Evolutionary conservation across 225 moss, liverwort and hornwort genomes (phyloP), one percentile per base, ranked within the genome.

Genomic region (Marchantia paleacea): DNA sequence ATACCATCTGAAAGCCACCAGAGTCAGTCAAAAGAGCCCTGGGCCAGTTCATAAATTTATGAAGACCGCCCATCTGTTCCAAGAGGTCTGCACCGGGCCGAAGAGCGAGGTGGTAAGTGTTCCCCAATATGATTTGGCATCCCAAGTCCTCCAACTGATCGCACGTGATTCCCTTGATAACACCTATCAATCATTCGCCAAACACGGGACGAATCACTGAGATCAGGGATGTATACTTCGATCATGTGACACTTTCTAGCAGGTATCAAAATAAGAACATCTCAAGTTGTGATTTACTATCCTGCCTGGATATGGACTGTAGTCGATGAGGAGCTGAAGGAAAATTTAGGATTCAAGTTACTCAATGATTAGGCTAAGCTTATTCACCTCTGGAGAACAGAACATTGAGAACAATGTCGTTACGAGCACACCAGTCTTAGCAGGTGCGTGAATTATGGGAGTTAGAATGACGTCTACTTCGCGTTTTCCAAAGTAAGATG

Each of bases 1-100:
- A 80, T 73, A 96, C 97, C 95, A 97, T 97, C 86, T 97, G 97
- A 70, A 97, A 97, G 72, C 97, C 93, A 54, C 95, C 97, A 47
- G 95, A 97, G 78, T 97, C 97, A 20, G 93, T 95, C 55, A 97
- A 87, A 88, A 97, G 97, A 52, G 91, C 97, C 75, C 94, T 84
- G 52, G 94, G 93, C 97, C 93, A 95, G 82, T 97, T 97, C 93
- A 97, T 97, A 64, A 97, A 97, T 67, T 85, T 82, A 80, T 94
- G 92, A 81, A 97, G 94, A 31, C 97, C 95, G 18, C 95, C 95
- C 83, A 93, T 84, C 19, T 85, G 80, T 47, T 89, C 90, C 71
- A 97, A 77, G 77, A 92, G 80, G 30, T 97, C 92, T 57, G 93
- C 90, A 83, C 97, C 92, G 54, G 94, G 97, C 69, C 92, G 92